These are phyloP conservation scores for Candida freyschussii DNA, from an alignment of 1,139 yeast genomes.

Conservation along the genomic window DNA sequence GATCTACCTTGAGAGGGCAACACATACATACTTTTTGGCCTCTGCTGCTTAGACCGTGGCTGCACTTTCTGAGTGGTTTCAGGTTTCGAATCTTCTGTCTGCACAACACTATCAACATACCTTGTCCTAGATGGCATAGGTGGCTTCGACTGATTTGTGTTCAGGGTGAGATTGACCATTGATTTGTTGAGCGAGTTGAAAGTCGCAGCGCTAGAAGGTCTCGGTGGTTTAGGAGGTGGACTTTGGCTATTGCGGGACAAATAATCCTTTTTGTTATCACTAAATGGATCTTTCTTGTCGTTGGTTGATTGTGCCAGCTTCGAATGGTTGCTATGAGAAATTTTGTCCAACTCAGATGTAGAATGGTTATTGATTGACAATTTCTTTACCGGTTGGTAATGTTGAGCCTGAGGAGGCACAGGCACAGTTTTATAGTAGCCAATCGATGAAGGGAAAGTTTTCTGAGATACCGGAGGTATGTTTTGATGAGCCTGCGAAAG, in stretches of 20 bases:
- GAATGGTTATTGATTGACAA: too few species aligned
- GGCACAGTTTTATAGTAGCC: too few species aligned
- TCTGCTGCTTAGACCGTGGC: conserved; percentile 4
- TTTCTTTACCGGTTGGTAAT: too few species aligned
- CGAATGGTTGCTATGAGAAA: too few species aligned
- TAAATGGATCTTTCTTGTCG: conserved; percentile 17
- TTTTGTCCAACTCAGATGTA: too few species aligned
- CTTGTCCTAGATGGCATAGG: conserved; percentile 16
- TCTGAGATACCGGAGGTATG: too few species aligned
- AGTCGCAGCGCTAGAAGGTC: conserved; percentile 14
- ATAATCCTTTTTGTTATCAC: conserved; percentile 4
- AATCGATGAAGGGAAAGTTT: too few species aligned
- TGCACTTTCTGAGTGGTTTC: conserved; percentile 3
- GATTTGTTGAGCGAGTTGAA: conserved; percentile 19
- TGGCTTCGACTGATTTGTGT: conserved; percentile 7
- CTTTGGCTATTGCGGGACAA: conserved; percentile 2
- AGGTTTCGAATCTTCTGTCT: conserved; percentile 16
- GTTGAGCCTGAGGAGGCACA: too few species aligned
- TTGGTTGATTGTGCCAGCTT: too few species aligned
- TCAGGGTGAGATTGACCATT: conserved; percentile 15
- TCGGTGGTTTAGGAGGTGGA: conserved; percentile 21
- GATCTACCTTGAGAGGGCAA: conserved; percentile 13
- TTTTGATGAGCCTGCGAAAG: too few species aligned
- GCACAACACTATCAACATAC: conserved; percentile 25
- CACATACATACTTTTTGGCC: conserved; percentile 24